phyloP scores from a whole-genome alignment of 805 yeast species.

The Sugiyamaella americana region DNA sequence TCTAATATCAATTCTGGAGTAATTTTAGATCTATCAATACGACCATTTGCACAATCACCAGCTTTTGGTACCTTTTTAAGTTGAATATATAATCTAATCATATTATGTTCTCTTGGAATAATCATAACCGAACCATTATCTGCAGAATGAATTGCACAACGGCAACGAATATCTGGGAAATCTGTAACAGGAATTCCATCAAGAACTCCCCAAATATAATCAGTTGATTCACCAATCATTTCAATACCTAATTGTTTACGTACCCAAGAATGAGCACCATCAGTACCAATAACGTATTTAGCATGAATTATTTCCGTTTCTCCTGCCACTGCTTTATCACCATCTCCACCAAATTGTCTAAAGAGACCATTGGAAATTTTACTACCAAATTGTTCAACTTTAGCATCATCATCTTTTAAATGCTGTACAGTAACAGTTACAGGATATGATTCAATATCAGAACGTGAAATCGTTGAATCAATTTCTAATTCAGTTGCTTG shows the following conservation, averaged over 20 bases:
- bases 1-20: constrained; percentile 32
- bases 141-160: constrained; percentile 33
- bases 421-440: constrained; percentile 25
- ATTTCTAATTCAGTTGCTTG: constrained; percentile 15
- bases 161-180: constrained; percentile 34
- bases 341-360: constrained; percentile 28
- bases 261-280: constrained; percentile 35
- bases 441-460: constrained; percentile 21
- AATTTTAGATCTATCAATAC: constrained; percentile 32
- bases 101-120: constrained; percentile 33
- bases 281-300: constrained; percentile 33
- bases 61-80: constrained; percentile 25
- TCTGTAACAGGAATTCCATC: constrained; percentile 34
- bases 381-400: constrained; percentile 18
- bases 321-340: constrained; percentile 11
- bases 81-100: constrained; percentile 33
- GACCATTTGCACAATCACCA: constrained; percentile 1
- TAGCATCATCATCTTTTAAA: constrained; percentile 16
- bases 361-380: constrained; percentile 28
- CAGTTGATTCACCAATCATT: constrained; percentile 35
- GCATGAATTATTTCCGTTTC: constrained; percentile 26
- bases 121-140: constrained; percentile 32
- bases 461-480: constrained; percentile 16
- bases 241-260: constrained; percentile 30
- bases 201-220: constrained; percentile 35